phyloP scores from a whole-genome alignment of 2,329 filamentous ascomycete genomes.

The Fusarium temperatum region DNA sequence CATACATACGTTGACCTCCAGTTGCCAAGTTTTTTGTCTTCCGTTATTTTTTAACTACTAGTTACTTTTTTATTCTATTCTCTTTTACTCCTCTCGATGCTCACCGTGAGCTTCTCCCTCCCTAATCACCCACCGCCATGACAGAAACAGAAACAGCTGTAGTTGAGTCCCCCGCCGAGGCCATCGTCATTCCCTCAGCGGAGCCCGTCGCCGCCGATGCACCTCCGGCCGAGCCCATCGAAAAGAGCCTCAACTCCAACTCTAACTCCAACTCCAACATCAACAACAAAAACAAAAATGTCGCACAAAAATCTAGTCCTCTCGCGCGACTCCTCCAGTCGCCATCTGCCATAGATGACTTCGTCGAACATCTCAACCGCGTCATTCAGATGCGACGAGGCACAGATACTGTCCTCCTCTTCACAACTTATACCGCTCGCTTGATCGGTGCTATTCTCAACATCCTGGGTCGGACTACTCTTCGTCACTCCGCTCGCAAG shows the following conservation, averaged over 20 bases:
- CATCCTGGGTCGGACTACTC: slow-evolving; percentile 63
- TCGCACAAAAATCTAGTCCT: neutral
- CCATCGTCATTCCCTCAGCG: slow-evolving; percentile 36
- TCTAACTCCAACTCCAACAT: neutral
- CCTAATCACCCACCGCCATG: slow-evolving; percentile 32
- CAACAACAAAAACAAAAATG: neutral
- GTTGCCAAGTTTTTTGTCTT: slow-evolving; percentile 4
- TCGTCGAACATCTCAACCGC: slow-evolving; percentile 65
- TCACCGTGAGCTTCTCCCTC: slow-evolving; percentile 28
- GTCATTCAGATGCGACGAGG: slow-evolving; percentile 74
- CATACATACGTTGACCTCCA: neutral
- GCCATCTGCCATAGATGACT: slow-evolving; percentile 55
- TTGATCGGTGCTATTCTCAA: slow-evolving; percentile 62
- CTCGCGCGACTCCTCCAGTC: slow-evolving; percentile 28
- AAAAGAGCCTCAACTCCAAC: slow-evolving; percentile 13
- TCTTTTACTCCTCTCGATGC: slow-evolving; percentile 12
- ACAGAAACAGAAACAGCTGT: slow-evolving; percentile 40
- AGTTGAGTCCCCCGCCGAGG: slow-evolving; percentile 38
- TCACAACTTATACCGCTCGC: slow-evolving; percentile 73
- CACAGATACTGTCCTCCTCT: slow-evolving; percentile 74
- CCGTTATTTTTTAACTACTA: neutral
- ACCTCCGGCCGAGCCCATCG: slow-evolving; percentile 22
- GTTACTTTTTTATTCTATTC: neutral
- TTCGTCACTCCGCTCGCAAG: slow-evolving; percentile 61
- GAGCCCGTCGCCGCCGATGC: slow-evolving; percentile 34